Conservation (phyloP, 495 filamentous ascomycete genomes). For the Evansstolkia leycettana region DNA sequence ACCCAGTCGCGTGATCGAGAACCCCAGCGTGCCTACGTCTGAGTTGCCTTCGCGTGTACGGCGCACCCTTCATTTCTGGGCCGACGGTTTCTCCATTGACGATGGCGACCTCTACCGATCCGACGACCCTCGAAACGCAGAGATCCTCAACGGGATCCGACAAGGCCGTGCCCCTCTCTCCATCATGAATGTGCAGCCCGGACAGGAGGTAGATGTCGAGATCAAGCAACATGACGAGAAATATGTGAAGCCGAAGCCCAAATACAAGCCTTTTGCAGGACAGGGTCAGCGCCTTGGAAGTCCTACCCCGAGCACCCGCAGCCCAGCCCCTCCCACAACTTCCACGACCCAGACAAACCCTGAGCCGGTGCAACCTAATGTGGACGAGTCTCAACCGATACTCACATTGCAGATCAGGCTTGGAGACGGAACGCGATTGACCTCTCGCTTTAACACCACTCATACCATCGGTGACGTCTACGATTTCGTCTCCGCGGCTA, state of each 20-base stretch:
- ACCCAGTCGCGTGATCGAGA: slow-evolving; percentile 59
- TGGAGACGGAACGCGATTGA: slow-evolving; percentile 76
- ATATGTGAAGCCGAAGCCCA: slow-evolving; percentile 67
- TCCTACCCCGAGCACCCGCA: slow-evolving; percentile 58
- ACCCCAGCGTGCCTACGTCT: slow-evolving; percentile 37
- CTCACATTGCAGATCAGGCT: slow-evolving; percentile 79
- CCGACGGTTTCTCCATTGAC: slow-evolving; percentile 88
- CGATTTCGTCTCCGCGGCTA: slow-evolving; percentile 63
- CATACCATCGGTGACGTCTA: slow-evolving; percentile 91
- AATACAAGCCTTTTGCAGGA: slow-evolving; percentile 79
- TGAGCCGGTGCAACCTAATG: slow-evolving; percentile 32
- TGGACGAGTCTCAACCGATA: slow-evolving; percentile 67
- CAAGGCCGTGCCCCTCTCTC: slow-evolving; percentile 75
- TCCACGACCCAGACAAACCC: slow-evolving; percentile 17
- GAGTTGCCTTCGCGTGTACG: slow-evolving; percentile 39
- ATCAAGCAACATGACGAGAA: slow-evolving; percentile 78
- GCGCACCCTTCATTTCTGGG: slow-evolving; percentile 80
- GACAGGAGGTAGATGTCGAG: slow-evolving; percentile 84
- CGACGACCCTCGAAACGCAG: slow-evolving; percentile 76
- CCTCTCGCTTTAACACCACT: slow-evolving; percentile 80
- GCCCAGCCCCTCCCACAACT: slow-evolving; percentile 25
- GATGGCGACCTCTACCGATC: slow-evolving; percentile 84
- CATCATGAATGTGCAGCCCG: slow-evolving; percentile 75
- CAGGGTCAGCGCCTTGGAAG: slow-evolving; percentile 81
- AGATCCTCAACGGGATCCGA: slow-evolving; percentile 73